These are phyloP conservation scores for Themeda triandra DNA, from an alignment of 176 grass and related monocot species.

Conservation along the genomic window DNA sequence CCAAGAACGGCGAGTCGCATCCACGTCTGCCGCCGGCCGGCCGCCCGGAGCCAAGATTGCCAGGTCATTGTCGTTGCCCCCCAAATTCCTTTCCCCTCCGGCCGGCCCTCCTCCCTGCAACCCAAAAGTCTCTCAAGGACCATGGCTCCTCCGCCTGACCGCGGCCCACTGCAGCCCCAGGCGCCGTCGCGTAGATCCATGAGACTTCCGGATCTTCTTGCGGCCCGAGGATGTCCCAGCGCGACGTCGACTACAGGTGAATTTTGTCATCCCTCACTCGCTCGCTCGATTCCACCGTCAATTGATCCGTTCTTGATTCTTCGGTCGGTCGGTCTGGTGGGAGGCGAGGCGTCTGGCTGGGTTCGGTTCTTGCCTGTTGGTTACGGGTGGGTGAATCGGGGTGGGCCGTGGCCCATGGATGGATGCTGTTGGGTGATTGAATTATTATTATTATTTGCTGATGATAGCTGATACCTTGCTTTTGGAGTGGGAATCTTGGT, in stretches of 20 bases:
- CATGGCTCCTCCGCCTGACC: slow-evolving; percentile 11
- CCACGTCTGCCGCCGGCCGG: slow-evolving; percentile 3
- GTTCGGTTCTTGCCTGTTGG: slow-evolving; percentile 2
- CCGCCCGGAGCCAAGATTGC: slow-evolving; percentile 27
- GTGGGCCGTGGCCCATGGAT: neutral
- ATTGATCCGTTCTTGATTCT: neutral
- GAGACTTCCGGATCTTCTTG: slow-evolving; percentile 33
- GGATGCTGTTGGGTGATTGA: neutral
- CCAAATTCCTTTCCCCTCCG: slow-evolving; percentile 13
- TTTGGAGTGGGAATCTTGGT: slow-evolving; percentile 14
- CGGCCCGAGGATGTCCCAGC: slow-evolving; percentile 63
- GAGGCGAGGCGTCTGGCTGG: neutral
- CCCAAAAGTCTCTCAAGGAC: neutral
- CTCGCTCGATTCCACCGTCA: neutral
- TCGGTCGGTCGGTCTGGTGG: neutral
- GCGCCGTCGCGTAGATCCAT: slow-evolving; percentile 29
- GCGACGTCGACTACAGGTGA: slow-evolving; percentile 69
- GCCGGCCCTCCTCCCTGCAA: neutral
- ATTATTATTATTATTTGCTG: neutral
- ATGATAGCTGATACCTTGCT: neutral
- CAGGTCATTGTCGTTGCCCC: slow-evolving; percentile 4
- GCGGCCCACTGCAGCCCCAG: neutral
- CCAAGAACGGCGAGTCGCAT: neutral
- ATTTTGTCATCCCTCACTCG: neutral
- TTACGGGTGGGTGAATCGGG: neutral